phyloP scores from a whole-genome alignment of 805 yeast genomes.

The Starmerella bombi region DNA sequence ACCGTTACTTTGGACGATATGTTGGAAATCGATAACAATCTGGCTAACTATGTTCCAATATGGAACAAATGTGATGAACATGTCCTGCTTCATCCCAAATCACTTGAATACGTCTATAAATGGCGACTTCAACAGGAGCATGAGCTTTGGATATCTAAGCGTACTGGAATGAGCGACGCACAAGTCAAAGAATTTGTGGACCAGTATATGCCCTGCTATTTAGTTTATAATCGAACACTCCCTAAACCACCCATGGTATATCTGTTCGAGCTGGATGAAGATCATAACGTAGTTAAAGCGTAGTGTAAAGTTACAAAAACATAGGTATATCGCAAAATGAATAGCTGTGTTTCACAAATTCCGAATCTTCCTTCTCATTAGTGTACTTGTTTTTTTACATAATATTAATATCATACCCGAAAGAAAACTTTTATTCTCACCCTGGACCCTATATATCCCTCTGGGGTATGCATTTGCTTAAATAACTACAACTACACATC shows the following conservation, averaged over 20 bases:
- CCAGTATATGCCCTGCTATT: slow-evolving; percentile 78
- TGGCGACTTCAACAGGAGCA: slow-evolving; percentile 77
- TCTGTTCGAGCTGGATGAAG: neutral
- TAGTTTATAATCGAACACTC: slow-evolving; percentile 34
- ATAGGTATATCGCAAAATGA: no score
- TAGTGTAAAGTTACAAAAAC: no score
- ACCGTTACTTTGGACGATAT: slow-evolving; percentile 19
- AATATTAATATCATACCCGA: no score
- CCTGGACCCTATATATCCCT: no score
- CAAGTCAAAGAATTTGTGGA: slow-evolving; percentile 59
- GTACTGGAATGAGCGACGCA: slow-evolving; percentile 68
- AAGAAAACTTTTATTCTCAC: no score
- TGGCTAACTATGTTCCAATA: slow-evolving; percentile 37
- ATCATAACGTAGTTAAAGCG: no score
- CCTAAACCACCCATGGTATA: neutral
- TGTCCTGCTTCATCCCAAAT: slow-evolving; percentile 47
- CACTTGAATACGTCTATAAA: slow-evolving; percentile 47
- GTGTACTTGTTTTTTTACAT: no score
- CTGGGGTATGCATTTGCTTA: no score
- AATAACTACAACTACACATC: no score
- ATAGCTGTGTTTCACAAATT: no score
- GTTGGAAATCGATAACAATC: slow-evolving; percentile 37
- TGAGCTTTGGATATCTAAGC: slow-evolving; percentile 38
- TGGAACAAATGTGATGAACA: slow-evolving; percentile 52
- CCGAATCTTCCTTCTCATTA: no score